These are phyloP conservation scores for Quambalaria eucalypti DNA, from an alignment of 1,284 basidiomycete genomes.

Conservation along the genomic window DNA sequence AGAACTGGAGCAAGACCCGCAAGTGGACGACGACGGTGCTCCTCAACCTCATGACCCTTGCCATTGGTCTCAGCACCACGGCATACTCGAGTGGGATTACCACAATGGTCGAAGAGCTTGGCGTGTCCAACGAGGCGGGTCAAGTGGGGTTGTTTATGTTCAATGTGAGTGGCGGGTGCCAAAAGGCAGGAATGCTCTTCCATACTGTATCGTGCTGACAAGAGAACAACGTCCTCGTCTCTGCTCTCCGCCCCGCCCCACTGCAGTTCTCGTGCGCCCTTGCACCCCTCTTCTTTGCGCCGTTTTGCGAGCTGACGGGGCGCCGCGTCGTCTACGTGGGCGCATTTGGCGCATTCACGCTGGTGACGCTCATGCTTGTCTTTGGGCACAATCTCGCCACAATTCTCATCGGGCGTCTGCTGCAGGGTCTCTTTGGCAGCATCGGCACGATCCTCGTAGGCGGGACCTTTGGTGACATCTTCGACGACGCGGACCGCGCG, in stretches of 20 bases:
- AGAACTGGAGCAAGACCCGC: conserved; percentile 24
- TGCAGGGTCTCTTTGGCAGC: conserved; percentile 42
- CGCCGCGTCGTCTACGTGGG: conserved; percentile 41
- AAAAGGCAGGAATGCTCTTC: no score
- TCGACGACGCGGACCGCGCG: conserved; percentile 1
- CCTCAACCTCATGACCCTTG: not conserved
- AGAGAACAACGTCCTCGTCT: not conserved
- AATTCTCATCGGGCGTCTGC: conserved; percentile 35
- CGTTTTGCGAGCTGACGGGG: conserved; percentile 44
- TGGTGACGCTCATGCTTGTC: conserved; percentile 37
- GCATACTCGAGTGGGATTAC: conserved; percentile 40
- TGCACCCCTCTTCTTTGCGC: conserved; percentile 42
- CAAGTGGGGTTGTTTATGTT: conserved; percentile 44
- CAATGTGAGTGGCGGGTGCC: no score
- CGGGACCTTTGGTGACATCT: conserved; percentile 26
- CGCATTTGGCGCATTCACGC: conserved; percentile 39
- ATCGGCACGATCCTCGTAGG: conserved; percentile 40
- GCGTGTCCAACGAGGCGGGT: conserved; percentile 35
- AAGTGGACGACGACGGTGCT: conserved; percentile 22
- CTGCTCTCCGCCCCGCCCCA: not conserved
- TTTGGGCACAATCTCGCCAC: conserved; percentile 44
- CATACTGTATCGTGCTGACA: no score
- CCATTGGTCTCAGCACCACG: conserved; percentile 33
- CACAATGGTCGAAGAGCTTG: conserved; percentile 40
- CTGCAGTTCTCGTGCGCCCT: conserved; percentile 20